A percentile compares a stretch with the other conserved stretches of the same genome.
These are phyloP conservation scores for Colletotrichum aenigma DNA, from an alignment of 2,329 filamentous ascomycete species.

Conservation along the genomic window DNA sequence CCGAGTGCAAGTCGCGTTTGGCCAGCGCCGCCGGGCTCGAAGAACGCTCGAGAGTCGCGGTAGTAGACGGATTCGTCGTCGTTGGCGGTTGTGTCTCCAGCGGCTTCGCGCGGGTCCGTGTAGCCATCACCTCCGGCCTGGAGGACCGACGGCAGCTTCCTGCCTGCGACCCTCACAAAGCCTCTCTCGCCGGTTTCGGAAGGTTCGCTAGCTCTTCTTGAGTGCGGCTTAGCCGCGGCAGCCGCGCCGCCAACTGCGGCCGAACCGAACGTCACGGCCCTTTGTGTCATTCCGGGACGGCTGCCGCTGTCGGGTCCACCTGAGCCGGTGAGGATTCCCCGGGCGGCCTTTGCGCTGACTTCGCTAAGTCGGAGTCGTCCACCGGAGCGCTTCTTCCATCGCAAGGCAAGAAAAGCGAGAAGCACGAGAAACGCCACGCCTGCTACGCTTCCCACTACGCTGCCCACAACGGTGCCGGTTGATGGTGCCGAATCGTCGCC, in stretches of 20 bases:
- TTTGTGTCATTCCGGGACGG: conserved; percentile 49
- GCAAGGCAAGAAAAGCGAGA: conserved; percentile 56
- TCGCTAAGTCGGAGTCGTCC: conserved; percentile 49
- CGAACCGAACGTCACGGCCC: conserved; percentile 40
- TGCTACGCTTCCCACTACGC: conserved; percentile 62
- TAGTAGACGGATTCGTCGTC: conserved; percentile 54
- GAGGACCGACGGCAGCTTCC: conserved; percentile 67
- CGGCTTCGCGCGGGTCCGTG: conserved; percentile 49
- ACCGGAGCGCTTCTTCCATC: conserved; percentile 58
- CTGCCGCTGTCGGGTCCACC: conserved; percentile 23
- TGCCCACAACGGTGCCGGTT: conserved; percentile 49
- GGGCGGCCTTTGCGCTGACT: conserved; percentile 33
- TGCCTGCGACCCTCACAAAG: conserved; percentile 69
- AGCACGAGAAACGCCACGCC: conserved; percentile 62
- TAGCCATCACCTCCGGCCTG: conserved; percentile 68
- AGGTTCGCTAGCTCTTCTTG: conserved; percentile 33
- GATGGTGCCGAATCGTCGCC: conserved; percentile 3
- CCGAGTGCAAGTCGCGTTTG: conserved; percentile 54
- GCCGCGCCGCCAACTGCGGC: conserved; percentile 7
- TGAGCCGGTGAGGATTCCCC: conserved; percentile 31
- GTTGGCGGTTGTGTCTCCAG: conserved; percentile 27
- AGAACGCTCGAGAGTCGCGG: conserved; percentile 55
- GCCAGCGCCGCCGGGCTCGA: conserved; percentile 32
- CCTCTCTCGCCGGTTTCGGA: conserved; percentile 55
- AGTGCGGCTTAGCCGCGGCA: conserved; percentile 30